Evolutionary conservation across 2,329 filamentous ascomycete species (phyloP), one percentile per base, ranked within the genome.

Genomic region (Arthrinium phaeospermum): DNA sequence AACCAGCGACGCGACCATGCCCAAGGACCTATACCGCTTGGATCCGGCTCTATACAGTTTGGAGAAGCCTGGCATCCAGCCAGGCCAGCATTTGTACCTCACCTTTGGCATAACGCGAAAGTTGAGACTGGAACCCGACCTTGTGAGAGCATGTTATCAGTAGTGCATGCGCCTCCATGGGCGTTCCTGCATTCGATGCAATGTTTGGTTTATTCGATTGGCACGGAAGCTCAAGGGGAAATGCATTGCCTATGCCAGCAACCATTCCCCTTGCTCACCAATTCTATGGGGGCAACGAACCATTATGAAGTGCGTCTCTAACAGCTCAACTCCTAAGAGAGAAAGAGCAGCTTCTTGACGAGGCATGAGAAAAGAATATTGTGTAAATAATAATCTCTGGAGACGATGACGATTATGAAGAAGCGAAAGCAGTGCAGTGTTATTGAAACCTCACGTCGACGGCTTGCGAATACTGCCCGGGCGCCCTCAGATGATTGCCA

Each of bases 1-100:
- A 30, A 6, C 44, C 16, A 75, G 68, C 37, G 67, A 45, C 49
- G 64, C 73, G 72, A 64, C 72, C 74, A 70, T 76, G 57, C 67
- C 57, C 46, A 72, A 13, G 16, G 16, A n/a, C 51, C 27, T 19
- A 27, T 34, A 16, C 45, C 8, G 10, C 45, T 51, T 68, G 46
- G 41, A 34, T 46, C 41, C 13, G 44, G 19, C 46, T 30, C 27
- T 37, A 30, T 68, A 69, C n/a, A 64, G 34, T 24, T 13, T 64
- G 57, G 16, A 10, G 57, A 34, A 41, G 30, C 12, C 41, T 8
- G 34, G 19, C 34, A 24, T 13, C 34, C 37, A 41, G 57, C 34
- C 30, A 64, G 57, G 34, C 27, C 67, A 69, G 10, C 45, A 69
- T 22, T 49, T 14, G 67, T n/a, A n/a, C 27, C 47, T 49, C 44